phyloP scores from a whole-genome alignment of 768 basidiomycete species.

The Amanita muscaria region DNA sequence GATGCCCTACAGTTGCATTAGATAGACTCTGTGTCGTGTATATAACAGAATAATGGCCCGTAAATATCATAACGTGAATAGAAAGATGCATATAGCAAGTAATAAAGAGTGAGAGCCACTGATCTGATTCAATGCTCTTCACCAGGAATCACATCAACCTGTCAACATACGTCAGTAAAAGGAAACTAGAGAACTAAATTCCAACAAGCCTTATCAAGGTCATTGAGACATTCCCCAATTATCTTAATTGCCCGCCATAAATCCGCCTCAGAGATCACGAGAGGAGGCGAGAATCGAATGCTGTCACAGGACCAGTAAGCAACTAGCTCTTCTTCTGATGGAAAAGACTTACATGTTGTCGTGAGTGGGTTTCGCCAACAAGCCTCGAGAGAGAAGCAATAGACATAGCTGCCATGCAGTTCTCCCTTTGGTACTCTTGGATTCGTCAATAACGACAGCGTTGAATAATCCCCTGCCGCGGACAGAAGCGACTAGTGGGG shows the following conservation, averaged over 20 bases:
- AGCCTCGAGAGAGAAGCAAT: constrained; percentile 81
- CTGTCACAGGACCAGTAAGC: constrained; percentile 30
- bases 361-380: constrained; percentile 95
- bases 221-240: constrained; percentile 68
- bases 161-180: not conserved
- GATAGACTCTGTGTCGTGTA: no score
- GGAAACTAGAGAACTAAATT: not conserved
- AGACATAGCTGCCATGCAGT: constrained; percentile 96
- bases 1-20: constrained; percentile 44
- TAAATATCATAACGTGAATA: not conserved
- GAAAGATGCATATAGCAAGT: not conserved
- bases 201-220: constrained; percentile 65
- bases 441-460: constrained; percentile 88
- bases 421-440: constrained; percentile 62
- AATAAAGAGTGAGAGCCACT: not conserved
- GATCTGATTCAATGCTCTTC: constrained; percentile 11
- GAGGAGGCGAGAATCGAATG: constrained; percentile 91
- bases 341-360: constrained; percentile 69
- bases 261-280: constrained; percentile 89
- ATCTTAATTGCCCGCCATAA: constrained; percentile 63
- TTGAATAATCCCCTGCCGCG: constrained; percentile 87
- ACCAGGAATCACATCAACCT: constrained; percentile 17
- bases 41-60: no score
- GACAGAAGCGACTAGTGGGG: constrained; percentile 68
- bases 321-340: not conserved